Base-by-base conservation (phyloP, 768 basidiomycete species). In the Hypholoma sublateritium region DNA sequence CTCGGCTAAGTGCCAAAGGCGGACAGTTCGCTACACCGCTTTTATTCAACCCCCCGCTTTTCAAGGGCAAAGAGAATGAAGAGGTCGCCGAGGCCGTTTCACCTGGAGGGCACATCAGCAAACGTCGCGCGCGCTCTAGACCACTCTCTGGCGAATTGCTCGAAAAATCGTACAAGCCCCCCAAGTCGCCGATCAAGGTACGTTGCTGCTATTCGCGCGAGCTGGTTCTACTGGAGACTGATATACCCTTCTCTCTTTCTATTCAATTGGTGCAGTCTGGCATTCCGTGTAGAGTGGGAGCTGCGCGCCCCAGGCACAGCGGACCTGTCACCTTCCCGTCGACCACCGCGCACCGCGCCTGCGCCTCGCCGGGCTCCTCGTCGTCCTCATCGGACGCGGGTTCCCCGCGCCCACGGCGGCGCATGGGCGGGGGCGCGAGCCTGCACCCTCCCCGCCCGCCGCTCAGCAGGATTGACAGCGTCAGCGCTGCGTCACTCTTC, bases 71-170 rank as follows among this genome's bases (percentile, higher is more conserved):
- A 50, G 65, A 70, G 21, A 72, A 74, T 48, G 80, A 83, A 58
- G 86, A 88, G 65, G 83, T 87, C 28, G 84, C 77, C 2, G 87
- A 86, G 59, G 84, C 83, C 1, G 77, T 91, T 56, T 91, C 89
- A 0, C 89, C 89, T 2, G 88, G 87, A 12, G 89, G 89, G 0
- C 89, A 90, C 69, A 75, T 92, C 55, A 80, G 77, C 37, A 91
- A 92, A 70, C 79, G 89, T 55, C 83, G 89, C 11, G 89, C 89
- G 1, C 83, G 87, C 11, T 84, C 87, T 24, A 78, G 89, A 50
- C 89, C 88, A 2, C 76, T 90, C 13, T 91, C 89, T 17, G 70
- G 80, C 24, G 87, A 89, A 65, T 71, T 89, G 45, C 75, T 84
- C 16, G 80, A 85, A 67, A 79, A 79, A 59, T 69, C 75, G 50